Base-by-base conservation (phyloP, 73 alveolate species). In the Durusdinium trenchii region DNA sequence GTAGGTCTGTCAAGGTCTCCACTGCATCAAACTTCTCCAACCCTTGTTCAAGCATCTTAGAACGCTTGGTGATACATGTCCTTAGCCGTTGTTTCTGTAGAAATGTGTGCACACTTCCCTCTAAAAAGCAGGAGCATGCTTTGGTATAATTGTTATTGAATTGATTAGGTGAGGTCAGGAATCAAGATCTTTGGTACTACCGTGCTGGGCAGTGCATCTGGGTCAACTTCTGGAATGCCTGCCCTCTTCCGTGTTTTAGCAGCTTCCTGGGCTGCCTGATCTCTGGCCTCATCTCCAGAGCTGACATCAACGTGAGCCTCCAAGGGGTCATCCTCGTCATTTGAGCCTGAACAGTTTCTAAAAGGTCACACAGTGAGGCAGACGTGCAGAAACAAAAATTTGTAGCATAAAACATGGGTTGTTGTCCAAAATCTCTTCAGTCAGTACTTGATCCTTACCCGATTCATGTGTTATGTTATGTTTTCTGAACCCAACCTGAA, bases 221-320 rank as follows among this genome's bases (percentile, higher is more conserved):
- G 54, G n/a, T 73, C 85, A 48, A 73, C 9, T 35, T 73, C 85
- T 73, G 85, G 85, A 36, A 73, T 48, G 20, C 85, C 85, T 16
- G 85, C 85, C 30, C 42, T 73, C 57, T 73, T 73, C n/a, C 85
- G 85, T 14, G 51, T 3, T 73, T 3, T 73, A 7, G 85, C 85
- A 9, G n/a, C 42, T 35, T 48, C 48, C 52, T 73, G 52, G 48
- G 85, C 85, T 12, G 48, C 52, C 85, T 40, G 52, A 73, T 48
- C 85, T 35, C 42, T 73, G 48, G 52, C 12, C 10, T 35, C 52
- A 57, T 23, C 69, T 73, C 42, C 51, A 9, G 23, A 32, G 36
- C 36, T 51, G 35, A 12, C 69, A 57, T 73, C 54, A 40, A 38
- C n/a, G 85, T 73, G 18, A 48, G 85, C n/a, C 2, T 9, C 51